Evolutionary conservation across 176 grass and related monocot species (phyloP).

Genomic region (Phoenix dactylifera): DNA sequence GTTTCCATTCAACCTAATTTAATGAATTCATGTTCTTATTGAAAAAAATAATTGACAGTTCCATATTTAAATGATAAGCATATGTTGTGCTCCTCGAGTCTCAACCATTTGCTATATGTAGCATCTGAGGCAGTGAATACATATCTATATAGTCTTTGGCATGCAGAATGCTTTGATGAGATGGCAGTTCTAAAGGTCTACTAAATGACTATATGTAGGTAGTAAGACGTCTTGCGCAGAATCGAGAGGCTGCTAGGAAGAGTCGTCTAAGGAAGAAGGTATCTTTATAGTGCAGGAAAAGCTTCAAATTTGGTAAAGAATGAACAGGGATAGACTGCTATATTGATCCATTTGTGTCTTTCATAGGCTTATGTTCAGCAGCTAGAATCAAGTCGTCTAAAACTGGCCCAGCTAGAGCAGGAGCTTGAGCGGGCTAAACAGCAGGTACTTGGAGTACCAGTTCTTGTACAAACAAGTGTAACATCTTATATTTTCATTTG

Average conservation of each 20-base stretch:
- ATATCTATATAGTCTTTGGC: no score
- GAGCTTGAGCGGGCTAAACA: conserved; percentile 57
- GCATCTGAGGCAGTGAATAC: no score
- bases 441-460: conserved; percentile 35
- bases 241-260: conserved; percentile 82
- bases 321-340: no score
- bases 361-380: conserved; percentile 90
- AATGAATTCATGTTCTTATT: no score
- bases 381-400: conserved; percentile 81
- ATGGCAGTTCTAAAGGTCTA: no score
- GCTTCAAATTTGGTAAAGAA: no score
- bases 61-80: no score
- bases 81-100: no score
- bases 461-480: not conserved
- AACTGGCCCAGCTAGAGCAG: conserved; percentile 74
- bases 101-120: no score
- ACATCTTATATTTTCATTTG: not conserved
- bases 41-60: no score
- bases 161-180: no score
- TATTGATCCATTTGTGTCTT: conserved; percentile 6
- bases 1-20: no score
- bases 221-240: conserved; percentile 67
- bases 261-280: conserved; percentile 90
- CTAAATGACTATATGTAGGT: conserved; percentile 26
- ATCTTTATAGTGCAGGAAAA: not conserved